A percentile compares a stretch with the other conserved stretches of the same genome.
phyloP scores from a whole-genome alignment of 257 asterid genomes.

The Hygrophila difformis region DNA sequence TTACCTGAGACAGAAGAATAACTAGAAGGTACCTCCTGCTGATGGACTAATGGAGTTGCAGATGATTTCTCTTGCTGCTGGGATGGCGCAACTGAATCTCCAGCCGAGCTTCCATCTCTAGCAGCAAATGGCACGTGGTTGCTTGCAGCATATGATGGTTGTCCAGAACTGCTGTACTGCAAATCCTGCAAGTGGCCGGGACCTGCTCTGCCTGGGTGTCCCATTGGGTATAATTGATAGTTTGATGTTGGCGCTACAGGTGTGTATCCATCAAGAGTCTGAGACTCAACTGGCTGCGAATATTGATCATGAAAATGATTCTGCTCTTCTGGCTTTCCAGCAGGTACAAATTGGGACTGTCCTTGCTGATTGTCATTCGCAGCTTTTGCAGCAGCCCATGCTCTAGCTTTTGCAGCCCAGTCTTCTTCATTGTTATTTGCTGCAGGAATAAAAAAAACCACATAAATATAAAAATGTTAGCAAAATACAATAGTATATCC shows the following conservation, averaged over 20 bases:
- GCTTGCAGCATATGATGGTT: conserved; percentile 38
- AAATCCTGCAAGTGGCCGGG: conserved; percentile 38
- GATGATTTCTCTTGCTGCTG: conserved; percentile 49
- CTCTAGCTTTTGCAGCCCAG: conserved; percentile 98
- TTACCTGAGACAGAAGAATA: conserved; percentile 99
- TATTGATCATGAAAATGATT: conserved; percentile 40
- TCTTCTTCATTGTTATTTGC: conserved; percentile 68
- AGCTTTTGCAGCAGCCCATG: conserved; percentile 90
- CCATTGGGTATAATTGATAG: conserved; percentile 41
- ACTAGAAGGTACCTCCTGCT: conserved; percentile 99
- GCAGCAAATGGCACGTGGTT: conserved; percentile 32
- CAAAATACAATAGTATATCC: not conserved
- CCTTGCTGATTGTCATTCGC: conserved; percentile 55
- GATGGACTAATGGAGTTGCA: conserved; percentile 60
- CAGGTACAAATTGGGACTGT: conserved; percentile 37
- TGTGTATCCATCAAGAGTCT: conserved; percentile 28
- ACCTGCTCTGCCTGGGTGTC: conserved; percentile 29
- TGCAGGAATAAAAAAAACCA: conserved; percentile 28
- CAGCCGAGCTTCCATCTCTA: conserved; percentile 46
- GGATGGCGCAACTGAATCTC: conserved; percentile 44
- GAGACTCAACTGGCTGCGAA: conserved; percentile 47
- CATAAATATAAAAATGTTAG: conserved; percentile 14
- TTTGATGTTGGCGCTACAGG: conserved; percentile 33
- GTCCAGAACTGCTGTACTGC: conserved; percentile 36
- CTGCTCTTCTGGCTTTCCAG: conserved; percentile 51